phyloP scores from a whole-genome alignment of 305 asterid genomes.

The Plantago coronopus region DNA sequence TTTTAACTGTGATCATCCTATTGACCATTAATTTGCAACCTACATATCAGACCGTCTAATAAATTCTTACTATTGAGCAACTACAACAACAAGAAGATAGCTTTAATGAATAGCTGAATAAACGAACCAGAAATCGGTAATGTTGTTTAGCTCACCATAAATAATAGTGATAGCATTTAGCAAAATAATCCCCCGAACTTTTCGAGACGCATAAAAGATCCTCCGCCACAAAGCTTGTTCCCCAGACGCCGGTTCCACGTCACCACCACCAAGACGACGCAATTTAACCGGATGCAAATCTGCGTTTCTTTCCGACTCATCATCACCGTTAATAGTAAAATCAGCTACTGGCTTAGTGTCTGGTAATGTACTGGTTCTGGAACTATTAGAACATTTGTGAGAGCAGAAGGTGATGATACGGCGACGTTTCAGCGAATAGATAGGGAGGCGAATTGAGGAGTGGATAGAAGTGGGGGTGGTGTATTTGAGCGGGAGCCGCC shows the following conservation, averaged over 20 bases:
- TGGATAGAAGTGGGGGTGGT: slow-evolving; percentile 17
- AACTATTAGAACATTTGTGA: slow-evolving; percentile 17
- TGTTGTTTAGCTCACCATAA: slow-evolving; percentile 49
- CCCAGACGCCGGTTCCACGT: slow-evolving; percentile 36
- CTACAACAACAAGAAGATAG: no score
- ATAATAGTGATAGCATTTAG: slow-evolving; percentile 59
- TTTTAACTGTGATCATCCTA: no score
- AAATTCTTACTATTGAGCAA: no score
- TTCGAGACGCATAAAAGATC: slow-evolving; percentile 41
- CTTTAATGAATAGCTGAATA: background rate
- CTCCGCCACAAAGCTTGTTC: slow-evolving; percentile 50
- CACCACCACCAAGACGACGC: background rate
- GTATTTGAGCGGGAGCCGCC: slow-evolving; percentile 28
- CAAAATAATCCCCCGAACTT: slow-evolving; percentile 59
- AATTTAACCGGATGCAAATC: slow-evolving; percentile 6
- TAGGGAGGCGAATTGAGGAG: slow-evolving; percentile 22
- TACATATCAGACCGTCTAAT: no score
- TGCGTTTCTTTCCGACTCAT: slow-evolving; percentile 19
- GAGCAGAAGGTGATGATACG: slow-evolving; percentile 22
- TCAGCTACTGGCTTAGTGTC: slow-evolving; percentile 4
- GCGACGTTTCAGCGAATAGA: slow-evolving; percentile 19
- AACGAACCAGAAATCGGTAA: background rate
- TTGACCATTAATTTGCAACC: no score
- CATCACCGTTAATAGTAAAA: background rate
- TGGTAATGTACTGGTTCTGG: slow-evolving; percentile 13